Base-by-base conservation (phyloP, 2,329 filamentous ascomycete genomes). In the Basipetospora chlamydospora region DNA sequence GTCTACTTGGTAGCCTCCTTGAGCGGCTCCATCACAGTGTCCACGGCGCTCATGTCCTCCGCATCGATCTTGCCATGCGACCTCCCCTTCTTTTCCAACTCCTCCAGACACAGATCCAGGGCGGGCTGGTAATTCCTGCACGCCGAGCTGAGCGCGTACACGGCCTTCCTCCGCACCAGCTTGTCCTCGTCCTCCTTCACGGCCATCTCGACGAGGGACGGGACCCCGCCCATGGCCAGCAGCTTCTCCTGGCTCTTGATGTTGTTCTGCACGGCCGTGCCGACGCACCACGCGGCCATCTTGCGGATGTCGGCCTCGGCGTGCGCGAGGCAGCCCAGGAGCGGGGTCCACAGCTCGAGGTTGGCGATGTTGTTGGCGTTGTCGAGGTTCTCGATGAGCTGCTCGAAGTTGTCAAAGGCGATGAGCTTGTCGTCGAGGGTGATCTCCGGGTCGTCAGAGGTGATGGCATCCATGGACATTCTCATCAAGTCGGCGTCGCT, bases 251-350 rank as follows among this genome's bases (percentile, higher is more conserved):
- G 90, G 35, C 74, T 77, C 53, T 79, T 80, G 47, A 72, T 69
- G 57, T 98, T 96, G 63, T 98, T 98, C 67, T 96, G 87, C 41
- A 98, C 90, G 8, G 90, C 88, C 5, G 87, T 95, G 35, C 84
- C 85, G 40, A 90, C 64, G 61, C 86, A 95, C 83, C 85, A 94
- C n/a, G 86, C 86, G 3, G 88, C 87, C 72, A 85, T 86, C 48
- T 67, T 75, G 44, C 87, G 68, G 50, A 94, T 64, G 43, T 90
- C 81, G 5, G 66, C 53, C 50, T 90, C 79, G 9, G 70, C 65
- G 49, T 77, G 68, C 34, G 67, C 64, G 11, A 98, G 65, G 43
- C 80, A 73, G 7, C 66, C 59, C 9, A 95, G 63, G 26, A 98
- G 64, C 8, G 84, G 84, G 9, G 72, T 70, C 90, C 90, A 98